Percentiles rank a stretch among this genome's conserved stretches.
phyloP scores from a whole-genome alignment of 2,329 filamentous ascomycete species.

The Bisporella sp. region DNA sequence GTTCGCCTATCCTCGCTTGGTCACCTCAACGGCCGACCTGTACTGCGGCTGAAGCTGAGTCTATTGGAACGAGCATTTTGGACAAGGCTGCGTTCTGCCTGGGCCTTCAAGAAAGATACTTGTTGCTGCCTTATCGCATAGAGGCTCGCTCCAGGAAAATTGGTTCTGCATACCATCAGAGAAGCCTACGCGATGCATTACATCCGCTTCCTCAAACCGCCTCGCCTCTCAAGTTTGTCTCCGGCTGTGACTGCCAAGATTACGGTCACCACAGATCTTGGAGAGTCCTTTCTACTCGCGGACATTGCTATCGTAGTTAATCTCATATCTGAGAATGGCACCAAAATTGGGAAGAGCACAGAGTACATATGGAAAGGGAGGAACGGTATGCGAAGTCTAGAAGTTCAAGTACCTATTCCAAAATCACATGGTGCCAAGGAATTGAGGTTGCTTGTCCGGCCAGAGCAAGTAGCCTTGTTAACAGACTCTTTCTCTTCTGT shows the following conservation, averaged over 20 bases:
- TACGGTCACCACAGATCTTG: slow-evolving; percentile 63
- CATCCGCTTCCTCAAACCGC: slow-evolving; percentile 62
- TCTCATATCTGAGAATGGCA: slow-evolving; percentile 8
- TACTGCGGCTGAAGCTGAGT: background rate
- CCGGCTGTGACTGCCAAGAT: slow-evolving; percentile 39
- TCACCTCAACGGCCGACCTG: too few relatives aligned
- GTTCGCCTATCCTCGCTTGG: too few relatives aligned
- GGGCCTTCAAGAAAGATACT: too few relatives aligned
- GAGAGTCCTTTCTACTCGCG: slow-evolving; percentile 31
- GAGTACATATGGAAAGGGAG: slow-evolving; percentile 20
- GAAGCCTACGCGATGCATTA: slow-evolving; percentile 42
- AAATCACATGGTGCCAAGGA: background rate
- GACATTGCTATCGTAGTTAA: slow-evolving; percentile 15
- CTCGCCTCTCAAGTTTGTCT: slow-evolving; percentile 34
- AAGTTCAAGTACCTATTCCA: slow-evolving; percentile 16
- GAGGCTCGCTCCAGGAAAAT: too few relatives aligned
- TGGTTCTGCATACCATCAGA: too few relatives aligned
- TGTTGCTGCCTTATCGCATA: too few relatives aligned
- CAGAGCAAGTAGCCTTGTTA: slow-evolving; percentile 2
- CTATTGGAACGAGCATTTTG: background rate
- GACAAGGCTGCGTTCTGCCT: background rate
- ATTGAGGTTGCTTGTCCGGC: slow-evolving; percentile 15
- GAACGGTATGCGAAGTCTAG: slow-evolving; percentile 19
- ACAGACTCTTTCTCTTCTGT: slow-evolving; percentile 2
- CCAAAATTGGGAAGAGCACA: slow-evolving; percentile 1